These are phyloP conservation scores for Olyra latifolia DNA, from an alignment of 176 grass and related monocot species.

Conservation along the genomic window DNA sequence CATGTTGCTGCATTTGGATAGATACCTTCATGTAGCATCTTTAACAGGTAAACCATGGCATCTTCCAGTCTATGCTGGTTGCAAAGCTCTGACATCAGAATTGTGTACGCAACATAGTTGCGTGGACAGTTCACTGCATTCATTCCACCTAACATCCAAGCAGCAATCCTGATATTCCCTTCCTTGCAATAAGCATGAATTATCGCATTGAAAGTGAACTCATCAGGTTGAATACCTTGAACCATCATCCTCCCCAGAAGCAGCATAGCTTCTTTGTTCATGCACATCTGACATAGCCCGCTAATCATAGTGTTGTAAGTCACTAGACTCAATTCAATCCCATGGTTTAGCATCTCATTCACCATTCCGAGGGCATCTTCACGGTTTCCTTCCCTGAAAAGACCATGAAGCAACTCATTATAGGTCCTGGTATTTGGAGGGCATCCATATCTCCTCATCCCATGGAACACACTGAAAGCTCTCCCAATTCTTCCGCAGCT, in stretches of 20 bases:
- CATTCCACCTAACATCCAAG: conserved; percentile 63
- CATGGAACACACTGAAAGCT: conserved; percentile 54
- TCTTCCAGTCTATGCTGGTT: conserved; percentile 56
- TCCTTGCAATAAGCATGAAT: conserved; percentile 78
- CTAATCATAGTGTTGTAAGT: conserved; percentile 81
- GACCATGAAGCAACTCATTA: conserved; percentile 70
- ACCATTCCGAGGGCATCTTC: conserved; percentile 49
- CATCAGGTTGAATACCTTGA: conserved; percentile 64
- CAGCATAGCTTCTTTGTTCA: conserved; percentile 56
- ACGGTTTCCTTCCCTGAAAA: conserved; percentile 59
- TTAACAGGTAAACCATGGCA: conserved; percentile 74
- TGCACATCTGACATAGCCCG: conserved; percentile 51
- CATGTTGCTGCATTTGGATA: conserved; percentile 78
- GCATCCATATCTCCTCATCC: conserved; percentile 65
- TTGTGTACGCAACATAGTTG: conserved; percentile 67
- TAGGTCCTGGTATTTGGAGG: conserved; percentile 62
- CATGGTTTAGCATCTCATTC: conserved; percentile 53
- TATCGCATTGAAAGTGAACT: conserved; percentile 64
- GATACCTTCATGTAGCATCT: conserved; percentile 81
- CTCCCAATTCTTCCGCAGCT: conserved; percentile 49
- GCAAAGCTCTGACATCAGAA: conserved; percentile 73
- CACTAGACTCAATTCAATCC: conserved; percentile 48
- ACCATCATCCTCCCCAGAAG: conserved; percentile 65
- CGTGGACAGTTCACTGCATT: conserved; percentile 39
- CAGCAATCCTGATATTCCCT: conserved; percentile 50